phyloP scores from a whole-genome alignment of 352 stramenopile genomes.

The Globisporangium acanthophoron region DNA sequence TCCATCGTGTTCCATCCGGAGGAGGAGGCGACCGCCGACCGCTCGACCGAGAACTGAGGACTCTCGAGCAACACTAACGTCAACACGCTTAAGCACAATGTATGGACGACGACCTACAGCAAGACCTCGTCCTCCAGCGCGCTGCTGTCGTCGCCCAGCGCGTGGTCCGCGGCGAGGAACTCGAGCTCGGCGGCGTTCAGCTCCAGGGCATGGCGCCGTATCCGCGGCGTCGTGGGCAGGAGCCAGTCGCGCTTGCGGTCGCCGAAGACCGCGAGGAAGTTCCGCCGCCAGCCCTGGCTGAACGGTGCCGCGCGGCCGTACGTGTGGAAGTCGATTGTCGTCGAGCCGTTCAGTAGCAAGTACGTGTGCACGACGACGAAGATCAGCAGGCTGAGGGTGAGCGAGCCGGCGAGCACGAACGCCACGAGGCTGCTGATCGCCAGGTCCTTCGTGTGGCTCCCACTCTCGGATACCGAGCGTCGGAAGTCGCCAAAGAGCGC shows the following conservation, averaged over 20 bases:
- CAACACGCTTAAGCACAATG: too few relatives aligned
- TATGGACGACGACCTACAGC: conserved; percentile 3
- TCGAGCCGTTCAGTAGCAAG: conserved; percentile 57
- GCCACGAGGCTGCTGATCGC: conserved; percentile 51
- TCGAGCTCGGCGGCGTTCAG: conserved; percentile 44
- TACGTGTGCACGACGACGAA: conserved; percentile 74
- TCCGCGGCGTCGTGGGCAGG: conserved; percentile 28
- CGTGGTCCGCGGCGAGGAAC: conserved; percentile 37
- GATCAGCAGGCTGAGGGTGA: conserved; percentile 62
- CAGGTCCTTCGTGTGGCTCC: conserved; percentile 20
- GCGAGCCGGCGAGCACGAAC: conserved; percentile 62
- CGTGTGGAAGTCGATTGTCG: conserved; percentile 76
- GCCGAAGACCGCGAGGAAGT: conserved; percentile 50
- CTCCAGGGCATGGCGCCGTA: conserved; percentile 11
- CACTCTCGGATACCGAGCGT: conserved; percentile 16
- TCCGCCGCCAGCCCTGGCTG: conserved; percentile 58
- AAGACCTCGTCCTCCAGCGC: conserved; percentile 49
- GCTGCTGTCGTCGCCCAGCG: conserved; percentile 39
- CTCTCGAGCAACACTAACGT: too few relatives aligned
- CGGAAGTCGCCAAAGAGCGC: conserved; percentile 52
- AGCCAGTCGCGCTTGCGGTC: conserved; percentile 48
- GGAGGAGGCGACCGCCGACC: too few relatives aligned
- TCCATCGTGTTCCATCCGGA: conserved; percentile 73
- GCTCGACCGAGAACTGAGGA: too few relatives aligned
- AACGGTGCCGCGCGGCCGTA: conserved; percentile 64